phyloP scores from a whole-genome alignment of 306 rosid species.

The Medicago arabica region DNA sequence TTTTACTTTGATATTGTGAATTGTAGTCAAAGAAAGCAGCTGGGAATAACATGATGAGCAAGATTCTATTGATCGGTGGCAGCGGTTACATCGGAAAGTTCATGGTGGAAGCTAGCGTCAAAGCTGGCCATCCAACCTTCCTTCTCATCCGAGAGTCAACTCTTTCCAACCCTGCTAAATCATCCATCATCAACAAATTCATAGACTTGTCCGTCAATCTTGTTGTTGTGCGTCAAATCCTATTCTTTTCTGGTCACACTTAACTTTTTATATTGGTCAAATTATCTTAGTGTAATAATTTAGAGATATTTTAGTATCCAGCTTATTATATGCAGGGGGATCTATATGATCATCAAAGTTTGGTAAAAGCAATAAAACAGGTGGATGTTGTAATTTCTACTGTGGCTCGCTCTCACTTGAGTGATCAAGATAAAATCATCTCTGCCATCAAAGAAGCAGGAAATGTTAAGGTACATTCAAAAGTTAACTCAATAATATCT shows the following conservation, averaged over 20 bases:
- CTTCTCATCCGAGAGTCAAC: constrained; percentile 60
- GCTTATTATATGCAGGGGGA: constrained; percentile 58
- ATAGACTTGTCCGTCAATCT: constrained; percentile 55
- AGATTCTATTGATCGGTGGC: constrained; percentile 73
- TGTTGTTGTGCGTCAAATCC: constrained; percentile 42
- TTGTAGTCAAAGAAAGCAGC: not conserved
- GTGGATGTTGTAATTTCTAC: constrained; percentile 82
- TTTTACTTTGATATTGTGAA: not conserved
- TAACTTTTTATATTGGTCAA: no score
- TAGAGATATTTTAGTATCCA: not conserved
- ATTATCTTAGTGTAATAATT: no score
- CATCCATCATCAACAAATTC: constrained; percentile 55
- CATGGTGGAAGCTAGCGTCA: constrained; percentile 68
- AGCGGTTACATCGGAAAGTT: constrained; percentile 76
- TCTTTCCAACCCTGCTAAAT: constrained; percentile 56
- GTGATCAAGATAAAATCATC: constrained; percentile 75
- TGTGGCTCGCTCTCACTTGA: constrained; percentile 48
- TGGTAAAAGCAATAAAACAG: constrained; percentile 79
- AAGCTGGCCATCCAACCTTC: constrained; percentile 67
- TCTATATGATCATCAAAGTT: constrained; percentile 64
- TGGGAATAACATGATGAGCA: not conserved
- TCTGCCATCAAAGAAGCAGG: constrained; percentile 84
- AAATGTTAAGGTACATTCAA: constrained; percentile 59
- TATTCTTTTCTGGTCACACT: not conserved
- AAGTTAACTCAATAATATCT: no score